These are phyloP conservation scores for Exophiala sp. DNA, from an alignment of 2,329 filamentous ascomycete species.

Conservation along the genomic window DNA sequence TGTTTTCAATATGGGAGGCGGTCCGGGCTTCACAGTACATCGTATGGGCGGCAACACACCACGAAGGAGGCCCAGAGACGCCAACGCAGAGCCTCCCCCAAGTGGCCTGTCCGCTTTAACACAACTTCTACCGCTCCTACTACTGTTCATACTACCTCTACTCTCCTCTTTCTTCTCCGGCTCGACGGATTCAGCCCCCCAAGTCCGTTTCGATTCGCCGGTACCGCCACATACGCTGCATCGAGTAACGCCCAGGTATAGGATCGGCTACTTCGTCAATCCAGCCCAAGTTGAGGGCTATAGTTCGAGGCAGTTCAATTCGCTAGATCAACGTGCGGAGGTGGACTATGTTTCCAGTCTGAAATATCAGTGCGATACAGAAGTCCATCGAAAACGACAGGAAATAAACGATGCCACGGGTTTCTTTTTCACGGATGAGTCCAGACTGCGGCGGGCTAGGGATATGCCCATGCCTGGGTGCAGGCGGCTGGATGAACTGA, in stretches of 20 bases:
- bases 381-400: conserved; percentile 62
- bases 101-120: conserved; percentile 56
- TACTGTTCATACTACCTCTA: conserved; percentile 83
- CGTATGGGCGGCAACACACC: conserved; percentile 84
- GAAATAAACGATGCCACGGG: conserved; percentile 76
- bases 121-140: conserved; percentile 79
- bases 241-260: conserved; percentile 66
- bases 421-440: conserved; percentile 79
- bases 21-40: conserved; percentile 87
- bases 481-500: conserved; percentile 52
- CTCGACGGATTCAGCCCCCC: conserved; percentile 58
- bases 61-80: conserved; percentile 68
- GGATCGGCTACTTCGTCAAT: conserved; percentile 81
- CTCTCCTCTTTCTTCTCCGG: conserved; percentile 73
- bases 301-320: conserved; percentile 63
- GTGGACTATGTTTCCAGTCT: conserved; percentile 65
- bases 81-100: conserved; percentile 52
- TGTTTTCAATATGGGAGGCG: conserved; percentile 91
- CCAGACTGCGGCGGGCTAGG: conserved; percentile 70
- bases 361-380: conserved; percentile 68
- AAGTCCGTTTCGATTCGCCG: conserved; percentile 71
- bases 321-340: conserved; percentile 77
- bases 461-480: conserved; percentile 60
- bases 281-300: conserved; percentile 71
- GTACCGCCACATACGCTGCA: conserved; percentile 68